phyloP scores from a whole-genome alignment of 495 filamentous ascomycete species.

The Podospora pseudocomata region DNA sequence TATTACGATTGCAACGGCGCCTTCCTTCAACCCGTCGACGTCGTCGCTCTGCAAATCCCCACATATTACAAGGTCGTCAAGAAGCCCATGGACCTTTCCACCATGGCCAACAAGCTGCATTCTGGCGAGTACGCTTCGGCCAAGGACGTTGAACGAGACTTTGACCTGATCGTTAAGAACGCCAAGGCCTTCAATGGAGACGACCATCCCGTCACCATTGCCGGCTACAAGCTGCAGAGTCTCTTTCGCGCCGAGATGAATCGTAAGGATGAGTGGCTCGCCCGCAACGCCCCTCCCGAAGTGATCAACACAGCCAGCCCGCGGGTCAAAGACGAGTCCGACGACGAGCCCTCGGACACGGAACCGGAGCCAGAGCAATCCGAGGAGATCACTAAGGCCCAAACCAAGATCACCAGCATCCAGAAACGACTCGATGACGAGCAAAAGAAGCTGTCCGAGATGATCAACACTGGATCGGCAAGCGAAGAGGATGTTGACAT shows the following conservation, averaged over 20 bases:
- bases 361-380: slow-evolving; percentile 36
- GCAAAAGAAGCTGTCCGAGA: slow-evolving; percentile 60
- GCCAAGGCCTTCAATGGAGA: slow-evolving; percentile 87
- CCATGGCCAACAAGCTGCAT: slow-evolving; percentile 69
- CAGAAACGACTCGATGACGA: slow-evolving; percentile 48
- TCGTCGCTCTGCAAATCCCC: slow-evolving; percentile 90
- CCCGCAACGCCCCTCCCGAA: slow-evolving; percentile 61
- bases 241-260: slow-evolving; percentile 70
- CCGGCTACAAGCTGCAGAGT: slow-evolving; percentile 66
- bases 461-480: slow-evolving; percentile 66
- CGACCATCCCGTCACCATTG: slow-evolving; percentile 65
- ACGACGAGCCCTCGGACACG: slow-evolving; percentile 44
- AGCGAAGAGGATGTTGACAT: slow-evolving; percentile 59
- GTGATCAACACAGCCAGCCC: slow-evolving; percentile 33
- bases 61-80: slow-evolving; percentile 91
- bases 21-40: slow-evolving; percentile 83
- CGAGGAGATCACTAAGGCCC: slow-evolving; percentile 22
- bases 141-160: slow-evolving; percentile 81
- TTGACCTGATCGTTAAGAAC: slow-evolving; percentile 80
- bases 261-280: slow-evolving; percentile 72
- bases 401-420: slow-evolving; percentile 22
- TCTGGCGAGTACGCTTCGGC: slow-evolving; percentile 76
- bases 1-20: slow-evolving; percentile 60
- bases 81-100: slow-evolving; percentile 90
- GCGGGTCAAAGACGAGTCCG: slow-evolving; percentile 57